Evolutionary conservation across 306 rosid species (phyloP).

Genomic region (Castanospermum australe): DNA sequence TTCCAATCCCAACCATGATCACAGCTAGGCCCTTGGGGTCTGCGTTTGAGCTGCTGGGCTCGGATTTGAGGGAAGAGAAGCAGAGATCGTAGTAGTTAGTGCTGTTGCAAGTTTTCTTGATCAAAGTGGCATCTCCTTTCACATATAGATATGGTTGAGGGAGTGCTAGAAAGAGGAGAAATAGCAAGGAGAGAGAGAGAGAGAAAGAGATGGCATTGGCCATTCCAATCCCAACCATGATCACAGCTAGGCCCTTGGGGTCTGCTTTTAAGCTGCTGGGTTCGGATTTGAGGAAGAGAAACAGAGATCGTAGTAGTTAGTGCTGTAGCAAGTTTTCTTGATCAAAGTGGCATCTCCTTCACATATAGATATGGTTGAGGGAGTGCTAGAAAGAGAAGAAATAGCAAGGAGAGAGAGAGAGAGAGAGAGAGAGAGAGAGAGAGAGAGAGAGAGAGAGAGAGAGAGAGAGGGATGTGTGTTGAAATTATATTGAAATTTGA

Average conservation of each 20-base stretch:
- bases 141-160: constrained; percentile 8
- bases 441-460: neutral
- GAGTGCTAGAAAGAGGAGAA: constrained; percentile 34
- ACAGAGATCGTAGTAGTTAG: constrained; percentile 72
- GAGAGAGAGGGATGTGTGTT: neutral
- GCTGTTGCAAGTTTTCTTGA: constrained; percentile 70
- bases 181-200: constrained; percentile 15
- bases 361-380: constrained; percentile 8
- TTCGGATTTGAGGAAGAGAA: constrained; percentile 65
- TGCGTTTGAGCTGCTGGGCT: constrained; percentile 58
- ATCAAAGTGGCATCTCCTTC: constrained; percentile 60
- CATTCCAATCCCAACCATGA: constrained; percentile 60
- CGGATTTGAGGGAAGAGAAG: constrained; percentile 61
- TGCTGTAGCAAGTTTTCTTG: constrained; percentile 70
- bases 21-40: constrained; percentile 73
- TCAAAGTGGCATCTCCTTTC: constrained; percentile 55
- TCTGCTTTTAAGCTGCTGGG: constrained; percentile 66
- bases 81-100: constrained; percentile 77
- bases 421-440: constrained; percentile 22
- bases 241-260: constrained; percentile 65
- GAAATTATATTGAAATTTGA: constrained; percentile 6
- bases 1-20: constrained; percentile 63
- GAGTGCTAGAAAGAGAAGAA: constrained; percentile 33
- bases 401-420: constrained; percentile 15
- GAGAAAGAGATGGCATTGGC: constrained; percentile 61